Base-by-base conservation (phyloP, 2,329 filamentous ascomycete species). In the Xylariomycetidae sp. region DNA sequence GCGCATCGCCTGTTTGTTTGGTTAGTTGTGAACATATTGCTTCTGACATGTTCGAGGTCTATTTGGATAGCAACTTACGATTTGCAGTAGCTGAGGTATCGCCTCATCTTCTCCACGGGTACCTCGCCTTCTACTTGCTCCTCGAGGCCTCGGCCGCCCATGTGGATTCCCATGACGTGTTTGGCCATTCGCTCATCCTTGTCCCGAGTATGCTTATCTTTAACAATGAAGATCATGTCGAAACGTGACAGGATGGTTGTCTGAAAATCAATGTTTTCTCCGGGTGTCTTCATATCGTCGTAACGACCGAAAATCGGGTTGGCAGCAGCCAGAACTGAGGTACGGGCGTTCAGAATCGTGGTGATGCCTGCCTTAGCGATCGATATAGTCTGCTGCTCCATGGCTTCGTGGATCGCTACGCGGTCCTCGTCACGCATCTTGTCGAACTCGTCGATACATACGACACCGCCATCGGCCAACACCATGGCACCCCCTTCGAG, bases 191-290 rank as follows among this genome's bases (percentile, higher is more conserved):
- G 82, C 66, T 96, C 88, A 56, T 98, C 92, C 53, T 90, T 86
- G 37, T 78, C 82, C 27, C 87, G 77, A 42, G 90, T 87, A 59
- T 98, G 92, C 42, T 94, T 88, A 59, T 98, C 92, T 49, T 86
- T 87, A 42, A 98, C 90, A 47, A 98, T 96, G 69, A 97, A 98
- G 46, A 98, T 97, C 87, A 98, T 96, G 62, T 98, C 92, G 59
- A 98, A 98, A 74, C 92, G 86, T 3, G 90, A 97, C 46, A 98
- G 59, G 53, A 98, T 97, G 4, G 92, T 98, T 0, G 92, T 98
- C 56, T 98, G 92, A 63, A 98, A 98, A 63, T 98, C 92, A 48
- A 98, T 98, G 57, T 98, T 98, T 63, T 98, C 92, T 39, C 92
- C 92, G 0, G 92, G 92, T 0, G 86, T 88, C 62, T 97, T 97